phyloP scores from a whole-genome alignment of 176 grass and related monocot genomes.

The Hsuehochloa calcarea region DNA sequence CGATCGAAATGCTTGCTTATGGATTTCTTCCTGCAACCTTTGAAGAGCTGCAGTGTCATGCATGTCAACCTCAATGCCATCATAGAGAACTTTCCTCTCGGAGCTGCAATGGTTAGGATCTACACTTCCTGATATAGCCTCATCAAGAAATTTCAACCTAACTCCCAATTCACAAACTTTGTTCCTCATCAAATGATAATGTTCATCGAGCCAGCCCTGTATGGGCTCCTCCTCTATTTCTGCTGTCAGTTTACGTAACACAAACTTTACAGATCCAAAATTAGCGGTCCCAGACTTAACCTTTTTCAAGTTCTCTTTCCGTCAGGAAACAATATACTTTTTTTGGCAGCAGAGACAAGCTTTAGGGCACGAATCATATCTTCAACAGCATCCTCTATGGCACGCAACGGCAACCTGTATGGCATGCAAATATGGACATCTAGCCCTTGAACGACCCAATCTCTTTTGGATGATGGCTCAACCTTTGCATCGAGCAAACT shows the following conservation, averaged over 20 bases:
- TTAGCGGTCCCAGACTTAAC: slow-evolving; percentile 53
- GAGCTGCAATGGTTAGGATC: slow-evolving; percentile 48
- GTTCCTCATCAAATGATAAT: slow-evolving; percentile 92
- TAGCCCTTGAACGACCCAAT: slow-evolving; percentile 90
- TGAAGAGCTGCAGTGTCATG: slow-evolving; percentile 56
- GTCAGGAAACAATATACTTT: slow-evolving; percentile 54
- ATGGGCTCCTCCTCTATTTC: slow-evolving; percentile 98
- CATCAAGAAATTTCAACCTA: slow-evolving; percentile 85
- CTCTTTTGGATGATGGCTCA: slow-evolving; percentile 58
- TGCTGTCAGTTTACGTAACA: slow-evolving; percentile 76
- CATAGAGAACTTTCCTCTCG: slow-evolving; percentile 47
- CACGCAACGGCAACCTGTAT: slow-evolving; percentile 87
- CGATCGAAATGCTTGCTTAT: slow-evolving; percentile 82
- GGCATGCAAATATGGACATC: slow-evolving; percentile 98
- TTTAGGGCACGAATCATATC: slow-evolving; percentile 88
- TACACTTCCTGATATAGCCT: slow-evolving; percentile 54
- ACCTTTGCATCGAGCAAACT: slow-evolving; percentile 57
- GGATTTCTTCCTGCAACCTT: slow-evolving; percentile 73
- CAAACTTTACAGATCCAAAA: slow-evolving; percentile 88
- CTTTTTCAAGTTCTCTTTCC: slow-evolving; percentile 67
- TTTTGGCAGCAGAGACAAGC: slow-evolving; percentile 84
- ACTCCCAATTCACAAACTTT: slow-evolving; percentile 76
- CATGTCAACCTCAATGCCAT: slow-evolving; percentile 58
- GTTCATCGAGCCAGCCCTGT: slow-evolving; percentile 97
- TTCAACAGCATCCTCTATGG: slow-evolving; percentile 95